Evolutionary conservation across 192 early-diverging fungal species (phyloP).

Genomic region (Geranomyces michiganensis): DNA sequence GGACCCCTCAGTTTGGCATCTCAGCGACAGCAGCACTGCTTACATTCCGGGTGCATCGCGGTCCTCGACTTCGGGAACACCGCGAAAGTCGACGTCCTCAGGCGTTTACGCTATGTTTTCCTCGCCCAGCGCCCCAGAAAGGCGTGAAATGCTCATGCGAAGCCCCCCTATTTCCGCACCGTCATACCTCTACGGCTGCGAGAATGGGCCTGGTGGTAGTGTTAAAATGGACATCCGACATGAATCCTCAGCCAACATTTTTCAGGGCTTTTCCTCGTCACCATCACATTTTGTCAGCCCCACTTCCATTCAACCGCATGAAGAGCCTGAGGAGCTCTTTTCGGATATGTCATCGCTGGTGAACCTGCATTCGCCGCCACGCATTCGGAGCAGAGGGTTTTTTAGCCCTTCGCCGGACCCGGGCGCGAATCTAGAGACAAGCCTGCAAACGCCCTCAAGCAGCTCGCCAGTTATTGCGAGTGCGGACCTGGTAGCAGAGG

Average conservation of each 20-base stretch:
- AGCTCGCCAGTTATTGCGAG: neutral
- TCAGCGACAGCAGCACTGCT: neutral
- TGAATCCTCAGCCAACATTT: neutral
- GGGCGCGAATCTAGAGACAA: neutral
- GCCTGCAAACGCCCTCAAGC: neutral
- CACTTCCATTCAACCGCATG: slow-evolving; percentile 3
- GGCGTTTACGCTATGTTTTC: neutral
- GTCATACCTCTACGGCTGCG: neutral
- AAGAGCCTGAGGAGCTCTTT: neutral
- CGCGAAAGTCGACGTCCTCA: neutral
- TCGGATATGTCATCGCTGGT: neutral
- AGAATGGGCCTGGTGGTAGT: neutral
- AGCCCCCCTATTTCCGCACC: slow-evolving; percentile 8
- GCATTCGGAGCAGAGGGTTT: neutral
- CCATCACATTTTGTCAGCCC: neutral
- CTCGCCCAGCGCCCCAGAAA: slow-evolving; percentile 9
- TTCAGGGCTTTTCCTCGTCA: neutral
- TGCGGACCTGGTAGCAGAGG: neutral
- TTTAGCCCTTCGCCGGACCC: neutral
- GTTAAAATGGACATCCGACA: neutral
- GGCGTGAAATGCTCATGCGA: slow-evolving; percentile 16
- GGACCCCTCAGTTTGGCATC: neutral
- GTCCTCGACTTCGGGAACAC: neutral
- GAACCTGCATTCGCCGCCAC: neutral
- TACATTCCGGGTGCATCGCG: neutral